Conservation (phyloP, 2,329 filamentous ascomycete species). For the Plectosphaerella cucumerina region DNA sequence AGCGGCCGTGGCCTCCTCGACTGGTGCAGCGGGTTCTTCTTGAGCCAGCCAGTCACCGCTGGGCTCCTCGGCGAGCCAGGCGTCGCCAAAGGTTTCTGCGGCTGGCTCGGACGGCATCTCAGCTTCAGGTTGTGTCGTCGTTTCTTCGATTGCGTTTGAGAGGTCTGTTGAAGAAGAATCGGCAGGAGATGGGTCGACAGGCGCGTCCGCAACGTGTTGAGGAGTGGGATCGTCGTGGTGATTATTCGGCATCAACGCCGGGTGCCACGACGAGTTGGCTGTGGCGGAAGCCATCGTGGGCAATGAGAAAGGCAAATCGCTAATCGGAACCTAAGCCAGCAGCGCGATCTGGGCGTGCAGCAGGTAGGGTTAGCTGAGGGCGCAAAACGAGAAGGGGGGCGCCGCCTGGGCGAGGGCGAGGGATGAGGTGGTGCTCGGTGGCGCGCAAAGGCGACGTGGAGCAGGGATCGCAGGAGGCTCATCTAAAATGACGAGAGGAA, state of each 20-base stretch:
- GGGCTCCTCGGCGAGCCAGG: constrained; percentile 1
- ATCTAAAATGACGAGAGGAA: neutral
- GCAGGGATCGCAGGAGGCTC: neutral
- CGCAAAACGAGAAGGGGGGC: constrained; percentile 2
- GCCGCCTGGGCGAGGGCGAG: constrained; percentile 6
- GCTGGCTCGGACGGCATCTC: neutral
- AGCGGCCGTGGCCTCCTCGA: neutral
- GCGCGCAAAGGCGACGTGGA: neutral
- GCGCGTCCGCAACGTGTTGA: neutral
- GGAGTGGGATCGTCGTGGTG: constrained; percentile 12
- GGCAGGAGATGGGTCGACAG: neutral
- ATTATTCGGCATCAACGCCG: constrained; percentile 33
- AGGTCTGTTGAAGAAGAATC: neutral
- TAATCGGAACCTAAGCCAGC: constrained; percentile 8
- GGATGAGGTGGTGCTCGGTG: neutral
- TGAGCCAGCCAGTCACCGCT: constrained; percentile 1
- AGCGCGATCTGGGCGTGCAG: constrained; percentile 1
- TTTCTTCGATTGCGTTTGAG: neutral
- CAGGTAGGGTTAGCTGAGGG: neutral
- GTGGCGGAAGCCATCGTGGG: neutral
- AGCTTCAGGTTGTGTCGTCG: neutral
- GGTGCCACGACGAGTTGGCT: constrained; percentile 32
- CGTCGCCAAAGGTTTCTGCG: neutral
- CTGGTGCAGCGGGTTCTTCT: neutral
- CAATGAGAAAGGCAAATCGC: constrained; percentile 8